Percentiles rank a stretch among this genome's conserved stretches.
These are phyloP conservation scores for Apiotrichum gracile DNA, from an alignment of 1,284 basidiomycete genomes.

Conservation along the genomic window DNA sequence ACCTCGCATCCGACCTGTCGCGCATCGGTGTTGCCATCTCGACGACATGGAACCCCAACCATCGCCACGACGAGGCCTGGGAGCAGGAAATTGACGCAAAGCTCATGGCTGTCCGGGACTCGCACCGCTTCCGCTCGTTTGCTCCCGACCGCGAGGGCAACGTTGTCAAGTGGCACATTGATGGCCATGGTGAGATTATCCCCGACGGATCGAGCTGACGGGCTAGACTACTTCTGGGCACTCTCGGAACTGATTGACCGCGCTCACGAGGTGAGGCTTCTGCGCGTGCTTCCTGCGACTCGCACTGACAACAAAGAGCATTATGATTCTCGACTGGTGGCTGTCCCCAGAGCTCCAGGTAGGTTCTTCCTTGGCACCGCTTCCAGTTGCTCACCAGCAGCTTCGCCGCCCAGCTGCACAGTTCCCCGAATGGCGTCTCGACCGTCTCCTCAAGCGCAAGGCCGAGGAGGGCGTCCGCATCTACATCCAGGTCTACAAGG, in stretches of 20 bases:
- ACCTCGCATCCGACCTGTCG: slow-evolving; percentile 29
- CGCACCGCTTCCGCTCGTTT: slow-evolving; percentile 80
- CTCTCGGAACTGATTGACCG: slow-evolving; percentile 75
- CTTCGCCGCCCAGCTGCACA: slow-evolving; percentile 79
- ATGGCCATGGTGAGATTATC: slow-evolving; percentile 60
- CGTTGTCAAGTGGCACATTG: slow-evolving; percentile 82
- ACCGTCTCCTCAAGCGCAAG: slow-evolving; percentile 74
- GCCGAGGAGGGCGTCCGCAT: slow-evolving; percentile 84
- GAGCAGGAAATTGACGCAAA: slow-evolving; percentile 63
- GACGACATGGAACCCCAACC: slow-evolving; percentile 49
- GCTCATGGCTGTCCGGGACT: slow-evolving; percentile 63
- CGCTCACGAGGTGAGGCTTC: slow-evolving; percentile 40
- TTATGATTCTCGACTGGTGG: slow-evolving; percentile 75
- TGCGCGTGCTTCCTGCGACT: too few species aligned
- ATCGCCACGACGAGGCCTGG: slow-evolving; percentile 61
- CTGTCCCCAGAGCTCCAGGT: slow-evolving; percentile 79
- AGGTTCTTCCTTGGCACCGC: background rate
- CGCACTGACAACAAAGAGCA: slow-evolving; percentile 47
- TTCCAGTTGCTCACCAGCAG: slow-evolving; percentile 19
- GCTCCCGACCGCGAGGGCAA: slow-evolving; percentile 64
- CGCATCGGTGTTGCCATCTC: slow-evolving; percentile 32
- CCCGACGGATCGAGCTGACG: background rate
- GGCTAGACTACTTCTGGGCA: slow-evolving; percentile 83
- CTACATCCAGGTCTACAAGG: slow-evolving; percentile 84
- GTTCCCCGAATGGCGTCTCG: slow-evolving; percentile 78